Evolutionary conservation across 768 basidiomycete species (phyloP), one percentile per base, ranked within the genome.

Genomic region (Psilocybe sp.): DNA sequence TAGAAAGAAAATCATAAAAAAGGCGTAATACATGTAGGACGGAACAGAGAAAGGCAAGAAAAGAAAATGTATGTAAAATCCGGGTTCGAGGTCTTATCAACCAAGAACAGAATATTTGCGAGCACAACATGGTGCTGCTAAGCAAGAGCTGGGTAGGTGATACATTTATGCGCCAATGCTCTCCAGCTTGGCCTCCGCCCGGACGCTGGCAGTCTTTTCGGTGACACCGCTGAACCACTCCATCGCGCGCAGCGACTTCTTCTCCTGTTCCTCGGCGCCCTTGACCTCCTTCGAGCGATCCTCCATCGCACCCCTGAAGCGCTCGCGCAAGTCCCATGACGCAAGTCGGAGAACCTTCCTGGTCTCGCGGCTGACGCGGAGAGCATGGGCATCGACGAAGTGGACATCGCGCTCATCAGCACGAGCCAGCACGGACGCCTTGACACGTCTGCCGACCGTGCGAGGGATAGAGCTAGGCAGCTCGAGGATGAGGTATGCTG

Each of bases 321-420:
- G 79, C 68, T 91, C 89, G 58, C 79, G 79, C 52, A 95, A 63
- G 66, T 98, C 95, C 92, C 92, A 98, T 16, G 88, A 84, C 15
- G 90, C 95, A 28, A 93, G 67, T 42, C 95, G 77, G 51, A 99
- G 71, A 40, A 99, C 96, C 73, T 98, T 98, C 59, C 96, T 80
- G 18, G 92, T 90, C 77, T 98, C 96, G 34, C 83, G 75, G 46
- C 82, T 73, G 36, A 98, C 78, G 16, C 96, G 76, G 38, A 72
- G 76, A 2, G 81, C 77, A 61, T 98, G 86, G 2, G 70, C 74
- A 49, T 84, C 80, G 28, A 87, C 77, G 60, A 85, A 93, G 28
- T 73, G 66, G 45, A 82, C 75, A 41, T 81, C 78, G 32, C 73
- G 68, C 18, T 78, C 77, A 15, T 73, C 69, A 18, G 66, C 72